Conservation (phyloP, 495 filamentous ascomycete species). For the Penicillium paradoxum region DNA sequence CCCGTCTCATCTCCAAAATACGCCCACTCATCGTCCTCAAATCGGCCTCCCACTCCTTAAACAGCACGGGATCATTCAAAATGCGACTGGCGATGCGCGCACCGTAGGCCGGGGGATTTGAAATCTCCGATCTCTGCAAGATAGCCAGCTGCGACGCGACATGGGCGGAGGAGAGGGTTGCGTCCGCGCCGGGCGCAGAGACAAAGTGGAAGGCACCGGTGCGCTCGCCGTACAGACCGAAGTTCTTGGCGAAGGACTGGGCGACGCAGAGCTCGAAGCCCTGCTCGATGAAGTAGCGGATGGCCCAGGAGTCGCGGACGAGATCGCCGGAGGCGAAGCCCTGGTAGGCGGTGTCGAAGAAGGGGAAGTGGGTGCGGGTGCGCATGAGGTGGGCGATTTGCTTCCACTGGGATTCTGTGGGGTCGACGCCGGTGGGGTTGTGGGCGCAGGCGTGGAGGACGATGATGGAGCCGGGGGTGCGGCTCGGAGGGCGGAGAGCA, state of each 20-base stretch:
- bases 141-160: constrained; percentile 89
- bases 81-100: constrained; percentile 78
- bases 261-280: constrained; percentile 95
- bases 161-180: constrained; percentile 52
- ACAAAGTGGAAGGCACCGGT: constrained; percentile 97
- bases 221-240: constrained; percentile 94
- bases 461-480: constrained; percentile 77
- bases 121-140: constrained; percentile 94
- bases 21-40: constrained; percentile 89
- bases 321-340: constrained; percentile 95
- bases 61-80: constrained; percentile 77
- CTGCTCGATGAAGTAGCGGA: constrained; percentile 88
- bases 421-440: constrained; percentile 97
- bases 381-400: constrained; percentile 73
- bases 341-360: constrained; percentile 98
- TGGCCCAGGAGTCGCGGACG: constrained; percentile 76
- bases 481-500: constrained; percentile 60
- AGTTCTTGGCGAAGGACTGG: constrained; percentile 98
- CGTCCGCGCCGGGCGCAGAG: constrained; percentile 63
- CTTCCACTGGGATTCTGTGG: constrained; percentile 90
- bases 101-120: constrained; percentile 91
- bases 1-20: constrained; percentile 83
- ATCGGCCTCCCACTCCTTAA: constrained; percentile 92
- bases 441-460: constrained; percentile 96
- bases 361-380: constrained; percentile 82